phyloP scores from a whole-genome alignment of 768 basidiomycete species.

The Trametes villosa region DNA sequence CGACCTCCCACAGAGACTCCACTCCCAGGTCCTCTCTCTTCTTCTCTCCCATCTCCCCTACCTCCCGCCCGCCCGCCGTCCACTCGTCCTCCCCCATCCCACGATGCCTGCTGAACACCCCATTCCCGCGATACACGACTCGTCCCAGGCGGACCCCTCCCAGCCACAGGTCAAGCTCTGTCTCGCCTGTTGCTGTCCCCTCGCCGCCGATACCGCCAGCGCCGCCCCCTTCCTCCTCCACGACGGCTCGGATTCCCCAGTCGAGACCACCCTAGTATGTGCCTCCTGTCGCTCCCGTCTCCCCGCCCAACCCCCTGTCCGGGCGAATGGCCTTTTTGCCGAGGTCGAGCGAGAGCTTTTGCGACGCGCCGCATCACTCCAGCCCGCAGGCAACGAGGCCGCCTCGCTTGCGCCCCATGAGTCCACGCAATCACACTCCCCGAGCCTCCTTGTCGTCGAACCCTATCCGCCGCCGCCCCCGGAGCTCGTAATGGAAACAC shows the following conservation, averaged over 20 bases:
- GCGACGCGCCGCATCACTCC: conserved; percentile 34
- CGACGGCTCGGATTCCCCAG: conserved; percentile 30
- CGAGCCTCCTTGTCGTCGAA: conserved; percentile 25
- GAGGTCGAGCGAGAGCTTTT: conserved; percentile 37
- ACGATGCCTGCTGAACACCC: conserved; percentile 59
- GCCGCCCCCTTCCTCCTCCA: conserved; percentile 31
- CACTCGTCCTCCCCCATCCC: conserved; percentile 27
- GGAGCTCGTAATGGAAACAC: conserved; percentile 29
- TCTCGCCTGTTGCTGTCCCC: conserved; percentile 36
- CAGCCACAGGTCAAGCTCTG: conserved; percentile 40
- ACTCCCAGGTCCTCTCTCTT: conserved; percentile 17
- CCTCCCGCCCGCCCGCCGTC: conserved; percentile 24
- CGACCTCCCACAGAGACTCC: not conserved
- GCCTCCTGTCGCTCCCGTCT: conserved; percentile 50
- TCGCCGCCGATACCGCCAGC: conserved; percentile 34
- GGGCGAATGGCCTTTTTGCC: conserved; percentile 29
- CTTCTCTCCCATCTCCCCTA: conserved; percentile 23
- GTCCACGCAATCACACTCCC: conserved; percentile 15
- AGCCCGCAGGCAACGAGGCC: conserved; percentile 40
- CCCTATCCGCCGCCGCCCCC: conserved; percentile 34
- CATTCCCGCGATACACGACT: conserved; percentile 29
- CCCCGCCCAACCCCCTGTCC: conserved; percentile 26
- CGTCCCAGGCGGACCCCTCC: conserved; percentile 27
- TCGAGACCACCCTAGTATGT: conserved; percentile 46
- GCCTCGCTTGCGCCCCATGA: conserved; percentile 14